Percentiles rank a stretch among this genome's conserved stretches.
Conservation (phyloP, 805 yeast species). For the Suhomyces sp. region DNA sequence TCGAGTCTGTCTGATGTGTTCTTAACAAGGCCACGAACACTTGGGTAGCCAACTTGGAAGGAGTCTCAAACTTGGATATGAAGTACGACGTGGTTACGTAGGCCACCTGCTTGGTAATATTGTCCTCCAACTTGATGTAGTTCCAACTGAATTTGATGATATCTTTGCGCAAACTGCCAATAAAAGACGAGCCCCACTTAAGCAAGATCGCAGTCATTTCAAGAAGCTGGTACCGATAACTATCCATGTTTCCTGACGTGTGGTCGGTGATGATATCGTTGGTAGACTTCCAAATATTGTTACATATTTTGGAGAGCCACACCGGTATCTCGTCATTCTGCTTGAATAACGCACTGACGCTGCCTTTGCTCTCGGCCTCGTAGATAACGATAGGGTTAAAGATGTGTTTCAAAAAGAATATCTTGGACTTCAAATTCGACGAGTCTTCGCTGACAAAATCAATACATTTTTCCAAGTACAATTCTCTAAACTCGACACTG, state of each 20-base stretch:
- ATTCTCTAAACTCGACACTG: constrained; percentile 46
- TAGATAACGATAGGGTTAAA: constrained; percentile 63
- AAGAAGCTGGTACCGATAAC: constrained; percentile 70
- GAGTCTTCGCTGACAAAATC: constrained; percentile 46
- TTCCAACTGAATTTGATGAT: constrained; percentile 94
- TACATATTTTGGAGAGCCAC: constrained; percentile 67
- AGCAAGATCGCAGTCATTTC: constrained; percentile 78
- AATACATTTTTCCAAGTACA: constrained; percentile 51
- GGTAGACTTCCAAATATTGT: constrained; percentile 70
- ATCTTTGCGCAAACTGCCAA: constrained; percentile 69
- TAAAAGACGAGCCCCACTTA: constrained; percentile 58
- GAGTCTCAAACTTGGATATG: constrained; percentile 84
- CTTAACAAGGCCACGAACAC: constrained; percentile 86
- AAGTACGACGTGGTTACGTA: constrained; percentile 85
- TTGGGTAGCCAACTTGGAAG: constrained; percentile 83
- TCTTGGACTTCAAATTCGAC: constrained; percentile 49
- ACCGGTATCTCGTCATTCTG: constrained; percentile 25
- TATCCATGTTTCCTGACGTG: constrained; percentile 69
- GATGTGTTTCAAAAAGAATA: constrained; percentile 54
- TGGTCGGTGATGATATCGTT: constrained; percentile 50
- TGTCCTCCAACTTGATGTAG: constrained; percentile 83
- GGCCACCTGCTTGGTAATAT: constrained; percentile 86
- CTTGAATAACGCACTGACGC: constrained; percentile 44
- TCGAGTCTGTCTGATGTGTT: constrained; percentile 81
- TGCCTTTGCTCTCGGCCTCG: constrained; percentile 53